Evolutionary conservation across 352 stramenopile species (phyloP).

Genomic region (Pythium grandisporangium): DNA sequence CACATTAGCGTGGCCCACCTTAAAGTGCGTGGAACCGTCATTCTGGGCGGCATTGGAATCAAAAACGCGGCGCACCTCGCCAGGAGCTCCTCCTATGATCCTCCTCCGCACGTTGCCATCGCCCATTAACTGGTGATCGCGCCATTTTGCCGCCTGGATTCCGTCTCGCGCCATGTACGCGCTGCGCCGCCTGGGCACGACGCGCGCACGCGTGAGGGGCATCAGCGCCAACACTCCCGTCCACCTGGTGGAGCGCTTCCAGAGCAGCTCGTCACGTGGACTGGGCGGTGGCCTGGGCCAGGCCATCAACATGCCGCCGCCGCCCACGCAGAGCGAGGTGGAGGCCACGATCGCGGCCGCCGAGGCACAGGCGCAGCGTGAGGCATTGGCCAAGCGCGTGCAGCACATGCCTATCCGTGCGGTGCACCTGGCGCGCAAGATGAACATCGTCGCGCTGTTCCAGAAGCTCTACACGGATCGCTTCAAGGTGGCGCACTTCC

Average conservation of each 20-base stretch:
- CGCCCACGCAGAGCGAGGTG: slow-evolving; percentile 52
- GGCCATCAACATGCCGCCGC: slow-evolving; percentile 30
- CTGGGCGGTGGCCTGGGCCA: slow-evolving; percentile 10
- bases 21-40: too few species aligned
- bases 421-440: slow-evolving; percentile 77
- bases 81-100: too few species aligned
- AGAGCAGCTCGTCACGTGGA: too few species aligned
- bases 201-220: slow-evolving; percentile 4
- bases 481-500: slow-evolving; percentile 72
- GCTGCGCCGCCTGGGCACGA: slow-evolving; percentile 20
- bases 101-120: too few species aligned
- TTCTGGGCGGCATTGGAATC: too few species aligned
- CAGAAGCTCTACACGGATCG: slow-evolving; percentile 82
- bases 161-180: slow-evolving; percentile 19
- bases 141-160: not conserved
- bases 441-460: slow-evolving; percentile 81
- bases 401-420: slow-evolving; percentile 79
- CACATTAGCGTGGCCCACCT: not conserved
- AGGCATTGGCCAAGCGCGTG: slow-evolving; percentile 33
- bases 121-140: too few species aligned
- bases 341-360: slow-evolving; percentile 56
- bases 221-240: too few species aligned
- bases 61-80: too few species aligned
- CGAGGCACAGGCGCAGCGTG: slow-evolving; percentile 35
- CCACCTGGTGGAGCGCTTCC: too few species aligned